These are phyloP conservation scores for Claviceps fusiformis DNA, from an alignment of 2,329 filamentous ascomycete species.

Conservation along the genomic window DNA sequence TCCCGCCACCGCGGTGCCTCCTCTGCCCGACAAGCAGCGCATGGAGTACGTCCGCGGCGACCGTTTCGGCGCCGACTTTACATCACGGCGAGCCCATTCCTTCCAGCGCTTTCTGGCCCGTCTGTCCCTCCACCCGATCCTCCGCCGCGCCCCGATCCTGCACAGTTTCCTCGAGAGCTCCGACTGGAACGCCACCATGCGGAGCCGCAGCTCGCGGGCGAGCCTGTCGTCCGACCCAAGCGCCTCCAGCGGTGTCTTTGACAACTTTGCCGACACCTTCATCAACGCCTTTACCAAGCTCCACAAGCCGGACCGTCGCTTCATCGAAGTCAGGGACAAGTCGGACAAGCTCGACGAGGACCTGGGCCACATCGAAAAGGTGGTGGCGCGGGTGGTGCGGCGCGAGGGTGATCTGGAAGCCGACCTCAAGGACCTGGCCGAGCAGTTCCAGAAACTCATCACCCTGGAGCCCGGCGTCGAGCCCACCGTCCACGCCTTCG, in stretches of 20 bases:
- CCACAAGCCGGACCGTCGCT: conserved; percentile 86
- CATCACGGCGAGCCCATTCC: conserved; percentile 72
- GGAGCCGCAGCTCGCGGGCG: conserved; percentile 54
- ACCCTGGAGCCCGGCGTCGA: conserved; percentile 80
- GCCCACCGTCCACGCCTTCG: conserved; percentile 69
- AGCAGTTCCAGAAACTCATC: conserved; percentile 90
- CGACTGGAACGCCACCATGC: conserved; percentile 97
- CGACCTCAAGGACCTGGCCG: conserved; percentile 79
- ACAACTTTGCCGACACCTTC: conserved; percentile 90
- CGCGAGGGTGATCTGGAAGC: conserved; percentile 76
- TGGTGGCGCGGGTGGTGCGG: conserved; percentile 79
- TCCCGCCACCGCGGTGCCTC: conserved; percentile 82
- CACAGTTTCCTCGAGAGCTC: conserved; percentile 82
- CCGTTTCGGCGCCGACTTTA: conserved; percentile 90
- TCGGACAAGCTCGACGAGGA: conserved; percentile 92
- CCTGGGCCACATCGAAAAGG: conserved; percentile 83
- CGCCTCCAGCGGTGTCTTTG: conserved; percentile 61
- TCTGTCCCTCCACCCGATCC: conserved; percentile 73
- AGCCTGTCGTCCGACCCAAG: conserved; percentile 35
- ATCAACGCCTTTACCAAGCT: conserved; percentile 96
- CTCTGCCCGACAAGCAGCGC: conserved; percentile 94
- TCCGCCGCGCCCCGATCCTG: conserved; percentile 70
- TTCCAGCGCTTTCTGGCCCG: conserved; percentile 83
- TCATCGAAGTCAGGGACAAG: conserved; percentile 85
- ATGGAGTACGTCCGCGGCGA: conserved; percentile 98